Evolutionary conservation across 2,329 filamentous ascomycete genomes (phyloP).

Genomic region (Tolypocladium ovalisporum): DNA sequence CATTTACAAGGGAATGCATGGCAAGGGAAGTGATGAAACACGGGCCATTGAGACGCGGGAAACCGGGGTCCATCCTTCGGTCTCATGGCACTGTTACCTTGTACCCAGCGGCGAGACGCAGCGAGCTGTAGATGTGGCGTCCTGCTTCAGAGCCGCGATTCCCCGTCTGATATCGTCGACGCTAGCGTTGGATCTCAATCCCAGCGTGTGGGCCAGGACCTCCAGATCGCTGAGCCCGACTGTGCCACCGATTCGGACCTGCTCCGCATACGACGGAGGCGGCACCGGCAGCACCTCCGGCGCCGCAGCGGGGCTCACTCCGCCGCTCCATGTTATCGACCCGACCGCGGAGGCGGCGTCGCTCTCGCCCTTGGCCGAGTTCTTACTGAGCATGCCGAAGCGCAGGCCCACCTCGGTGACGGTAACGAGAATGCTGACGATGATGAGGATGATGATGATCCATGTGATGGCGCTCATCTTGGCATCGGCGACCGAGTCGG

Average conservation of each 20-base stretch:
- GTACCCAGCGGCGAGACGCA: not conserved
- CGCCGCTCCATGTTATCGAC: constrained; percentile 7
- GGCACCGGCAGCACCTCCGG: constrained; percentile 9
- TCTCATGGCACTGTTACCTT: not conserved
- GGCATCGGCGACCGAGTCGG: constrained; percentile 81
- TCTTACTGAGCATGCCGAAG: constrained; percentile 57
- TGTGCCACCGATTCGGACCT: not conserved
- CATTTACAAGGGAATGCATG: too few species aligned
- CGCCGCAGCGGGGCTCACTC: constrained; percentile 5
- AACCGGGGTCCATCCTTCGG: not conserved
- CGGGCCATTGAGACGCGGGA: not conserved
- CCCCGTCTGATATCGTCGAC: constrained; percentile 22
- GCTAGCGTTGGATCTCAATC: constrained; percentile 21
- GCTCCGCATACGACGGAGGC: not conserved
- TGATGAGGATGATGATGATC: constrained; percentile 93
- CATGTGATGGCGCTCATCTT: constrained; percentile 96
- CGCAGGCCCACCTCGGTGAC: constrained; percentile 79
- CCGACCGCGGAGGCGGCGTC: constrained; percentile 4
- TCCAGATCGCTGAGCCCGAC: constrained; percentile 20
- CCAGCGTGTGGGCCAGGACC: constrained; percentile 21
- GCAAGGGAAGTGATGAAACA: not conserved
- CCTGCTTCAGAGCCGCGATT: constrained; percentile 18
- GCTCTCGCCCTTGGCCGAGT: constrained; percentile 6
- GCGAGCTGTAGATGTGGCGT: not conserved
- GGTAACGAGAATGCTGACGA: constrained; percentile 84